phyloP scores from a whole-genome alignment of 192 early-diverging fungal genomes.

The Coemansia sp. region DNA sequence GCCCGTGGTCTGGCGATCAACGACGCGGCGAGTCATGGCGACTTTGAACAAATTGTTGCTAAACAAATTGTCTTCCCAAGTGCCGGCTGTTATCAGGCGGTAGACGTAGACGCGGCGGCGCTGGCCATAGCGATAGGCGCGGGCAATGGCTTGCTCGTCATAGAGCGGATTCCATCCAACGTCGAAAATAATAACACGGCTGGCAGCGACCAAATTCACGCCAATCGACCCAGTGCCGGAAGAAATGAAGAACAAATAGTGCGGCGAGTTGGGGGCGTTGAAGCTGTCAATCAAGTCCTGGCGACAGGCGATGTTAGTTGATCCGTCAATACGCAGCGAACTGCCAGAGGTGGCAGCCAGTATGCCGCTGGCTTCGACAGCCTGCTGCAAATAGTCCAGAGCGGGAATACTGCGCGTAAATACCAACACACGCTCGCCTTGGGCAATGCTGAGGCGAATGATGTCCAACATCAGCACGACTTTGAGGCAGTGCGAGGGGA shows the following conservation, averaged over 20 bases:
- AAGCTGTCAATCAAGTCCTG: constrained; percentile 68
- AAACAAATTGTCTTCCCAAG: constrained; percentile 65
- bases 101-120: constrained; percentile 70
- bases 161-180: constrained; percentile 79
- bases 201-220: constrained; percentile 71
- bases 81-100: constrained; percentile 60
- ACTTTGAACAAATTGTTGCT: constrained; percentile 75
- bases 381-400: constrained; percentile 53
- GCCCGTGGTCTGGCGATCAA: constrained; percentile 64
- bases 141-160: constrained; percentile 75
- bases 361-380: constrained; percentile 13
- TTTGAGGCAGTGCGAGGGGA: constrained; percentile 54
- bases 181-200: constrained; percentile 72
- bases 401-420: constrained; percentile 72
- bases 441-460: constrained; percentile 42
- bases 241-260: constrained; percentile 64
- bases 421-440: constrained; percentile 70
- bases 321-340: constrained; percentile 62
- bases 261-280: constrained; percentile 38
- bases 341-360: not conserved
- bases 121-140: constrained; percentile 74
- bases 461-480: constrained; percentile 62
- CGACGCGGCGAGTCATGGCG: constrained; percentile 64
- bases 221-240: constrained; percentile 60
- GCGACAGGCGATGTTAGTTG: constrained; percentile 45